Evolutionary conservation across 2,329 filamentous ascomycete genomes (phyloP).

Genomic region (Xylaria sp.): DNA sequence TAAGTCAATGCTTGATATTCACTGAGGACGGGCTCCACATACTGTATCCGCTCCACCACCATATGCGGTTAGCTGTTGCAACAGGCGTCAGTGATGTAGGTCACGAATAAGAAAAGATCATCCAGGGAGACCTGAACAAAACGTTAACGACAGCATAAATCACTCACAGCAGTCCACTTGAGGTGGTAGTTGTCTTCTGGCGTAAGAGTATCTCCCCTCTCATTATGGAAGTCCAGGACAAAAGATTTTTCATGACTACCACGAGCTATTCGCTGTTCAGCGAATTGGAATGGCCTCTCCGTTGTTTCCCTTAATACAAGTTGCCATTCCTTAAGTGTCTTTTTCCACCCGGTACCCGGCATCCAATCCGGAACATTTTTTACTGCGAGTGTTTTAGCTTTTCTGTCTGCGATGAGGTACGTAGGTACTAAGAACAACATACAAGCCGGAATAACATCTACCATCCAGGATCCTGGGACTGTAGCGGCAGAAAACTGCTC

Average conservation of each 20-base stretch:
- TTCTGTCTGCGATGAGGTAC: background rate
- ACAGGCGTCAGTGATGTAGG: background rate
- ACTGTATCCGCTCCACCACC: slow-evolving; percentile 43
- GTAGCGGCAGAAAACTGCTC: slow-evolving; percentile 35
- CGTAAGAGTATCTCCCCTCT: slow-evolving; percentile 10
- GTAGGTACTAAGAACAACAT: slow-evolving; percentile 3
- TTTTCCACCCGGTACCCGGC: slow-evolving; percentile 45
- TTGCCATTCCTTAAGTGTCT: slow-evolving; percentile 32
- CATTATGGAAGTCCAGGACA: slow-evolving; percentile 31
- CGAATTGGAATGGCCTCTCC: slow-evolving; percentile 41
- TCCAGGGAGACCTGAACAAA: background rate
- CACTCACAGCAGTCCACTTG: slow-evolving; percentile 39
- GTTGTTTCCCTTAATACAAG: slow-evolving; percentile 21
- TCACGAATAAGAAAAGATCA: background rate
- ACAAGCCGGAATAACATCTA: slow-evolving; percentile 45
- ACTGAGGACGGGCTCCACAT: slow-evolving; percentile 4
- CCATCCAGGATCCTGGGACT: slow-evolving; percentile 42
- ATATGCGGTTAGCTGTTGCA: slow-evolving; percentile 33
- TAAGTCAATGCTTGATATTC: background rate
- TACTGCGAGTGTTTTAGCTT: slow-evolving; percentile 33
- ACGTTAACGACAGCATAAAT: background rate
- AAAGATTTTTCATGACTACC: slow-evolving; percentile 34
- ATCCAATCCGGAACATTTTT: slow-evolving; percentile 45
- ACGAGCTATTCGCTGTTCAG: slow-evolving; percentile 36
- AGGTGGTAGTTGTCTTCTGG: slow-evolving; percentile 30